A percentile compares a stretch with the other conserved stretches of the same genome.
phyloP scores from a whole-genome alignment of 495 filamentous ascomycete species.

The Xylaria intraflava region DNA sequence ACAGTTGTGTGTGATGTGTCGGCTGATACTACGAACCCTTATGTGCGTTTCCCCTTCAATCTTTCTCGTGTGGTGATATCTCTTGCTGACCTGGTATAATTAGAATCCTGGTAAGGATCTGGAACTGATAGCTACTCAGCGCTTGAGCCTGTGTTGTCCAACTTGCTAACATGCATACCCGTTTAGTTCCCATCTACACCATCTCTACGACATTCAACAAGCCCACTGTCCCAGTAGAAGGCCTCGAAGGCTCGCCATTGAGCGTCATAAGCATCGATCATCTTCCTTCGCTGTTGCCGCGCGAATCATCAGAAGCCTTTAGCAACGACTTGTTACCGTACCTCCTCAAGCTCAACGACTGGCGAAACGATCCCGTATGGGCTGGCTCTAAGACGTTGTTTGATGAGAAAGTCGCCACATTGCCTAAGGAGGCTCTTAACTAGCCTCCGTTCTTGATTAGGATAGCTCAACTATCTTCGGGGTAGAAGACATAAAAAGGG shows the following conservation, averaged over 20 bases:
- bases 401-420: slow-evolving; percentile 70
- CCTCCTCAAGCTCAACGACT: slow-evolving; percentile 70
- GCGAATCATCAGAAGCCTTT: slow-evolving; percentile 85
- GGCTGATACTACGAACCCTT: slow-evolving; percentile 67
- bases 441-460: background rate
- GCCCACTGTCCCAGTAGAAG: slow-evolving; percentile 70
- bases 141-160: background rate
- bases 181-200: slow-evolving; percentile 75
- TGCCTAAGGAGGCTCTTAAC: slow-evolving; percentile 48
- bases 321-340: slow-evolving; percentile 71
- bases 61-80: background rate
- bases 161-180: slow-evolving; percentile 9
- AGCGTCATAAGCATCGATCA: slow-evolving; percentile 87
- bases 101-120: slow-evolving; percentile 8
- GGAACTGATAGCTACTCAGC: background rate
- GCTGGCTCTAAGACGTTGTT: slow-evolving; percentile 75
- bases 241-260: slow-evolving; percentile 51
- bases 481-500: background rate
- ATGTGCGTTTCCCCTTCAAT: slow-evolving; percentile 32
- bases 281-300: slow-evolving; percentile 75
- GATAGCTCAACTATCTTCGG: background rate
- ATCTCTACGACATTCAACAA: slow-evolving; percentile 75
- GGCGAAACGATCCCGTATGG: slow-evolving; percentile 71
- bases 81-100: background rate
- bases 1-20: slow-evolving; percentile 85